Conservation (phyloP, 306 rosid genomes). For the Glycine tomentella region DNA sequence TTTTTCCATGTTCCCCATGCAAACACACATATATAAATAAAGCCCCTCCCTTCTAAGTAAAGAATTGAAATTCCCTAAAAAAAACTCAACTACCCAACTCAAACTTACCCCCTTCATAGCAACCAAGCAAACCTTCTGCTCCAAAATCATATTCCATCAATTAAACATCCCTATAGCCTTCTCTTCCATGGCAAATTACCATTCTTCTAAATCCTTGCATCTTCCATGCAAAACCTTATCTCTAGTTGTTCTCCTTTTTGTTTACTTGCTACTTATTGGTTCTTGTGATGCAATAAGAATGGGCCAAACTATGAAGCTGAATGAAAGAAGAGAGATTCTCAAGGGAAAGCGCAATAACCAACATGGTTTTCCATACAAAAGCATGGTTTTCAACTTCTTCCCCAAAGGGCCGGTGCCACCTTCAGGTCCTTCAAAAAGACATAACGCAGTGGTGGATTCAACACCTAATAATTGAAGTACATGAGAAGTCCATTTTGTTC, state of each 20-base stretch:
- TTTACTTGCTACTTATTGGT: slow-evolving; percentile 50
- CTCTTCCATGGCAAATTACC: slow-evolving; percentile 54
- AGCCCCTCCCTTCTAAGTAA: slow-evolving; percentile 24
- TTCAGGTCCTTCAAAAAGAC: slow-evolving; percentile 89
- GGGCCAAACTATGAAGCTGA: slow-evolving; percentile 47
- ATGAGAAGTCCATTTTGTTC: slow-evolving; percentile 20
- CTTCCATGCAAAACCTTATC: slow-evolving; percentile 35
- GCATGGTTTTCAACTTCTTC: slow-evolving; percentile 65
- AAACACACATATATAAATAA: slow-evolving; percentile 45
- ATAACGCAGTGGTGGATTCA: slow-evolving; percentile 66
- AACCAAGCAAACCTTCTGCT: too few relatives aligned
- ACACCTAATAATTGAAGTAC: slow-evolving; percentile 58
- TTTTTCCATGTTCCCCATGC: slow-evolving; percentile 57
- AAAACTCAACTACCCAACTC: slow-evolving; percentile 1
- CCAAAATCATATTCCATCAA: neutral
- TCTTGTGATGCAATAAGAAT: slow-evolving; percentile 67
- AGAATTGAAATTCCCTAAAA: slow-evolving; percentile 19
- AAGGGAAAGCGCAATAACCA: neutral
- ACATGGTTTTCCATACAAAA: slow-evolving; percentile 41
- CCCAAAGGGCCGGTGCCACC: slow-evolving; percentile 82
- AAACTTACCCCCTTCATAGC: neutral
- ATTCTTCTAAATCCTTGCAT: slow-evolving; percentile 46
- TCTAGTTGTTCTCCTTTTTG: slow-evolving; percentile 39
- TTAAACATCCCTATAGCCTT: neutral
- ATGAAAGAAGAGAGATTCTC: slow-evolving; percentile 39